Evolutionary conservation across 2,329 filamentous ascomycete genomes (phyloP).

Genomic region (Aspergillus hiratsukae): DNA sequence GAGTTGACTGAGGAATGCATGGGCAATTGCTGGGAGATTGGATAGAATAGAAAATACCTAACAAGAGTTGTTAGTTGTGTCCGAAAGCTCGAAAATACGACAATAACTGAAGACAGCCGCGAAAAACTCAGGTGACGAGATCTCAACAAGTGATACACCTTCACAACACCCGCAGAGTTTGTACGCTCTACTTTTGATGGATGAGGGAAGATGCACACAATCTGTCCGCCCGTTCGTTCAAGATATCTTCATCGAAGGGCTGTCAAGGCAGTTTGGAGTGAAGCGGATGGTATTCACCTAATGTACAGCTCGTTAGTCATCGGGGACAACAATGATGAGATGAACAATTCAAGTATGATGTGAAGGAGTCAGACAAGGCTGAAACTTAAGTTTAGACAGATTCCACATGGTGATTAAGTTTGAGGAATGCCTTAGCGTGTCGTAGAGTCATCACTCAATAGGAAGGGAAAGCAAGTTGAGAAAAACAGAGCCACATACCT

Average conservation of each 20-base stretch:
- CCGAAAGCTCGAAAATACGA: conserved; percentile 13
- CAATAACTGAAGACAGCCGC: conserved; percentile 24
- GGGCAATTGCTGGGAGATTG: conserved; percentile 11
- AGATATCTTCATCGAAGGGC: conserved; percentile 53
- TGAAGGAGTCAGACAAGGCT: conserved; percentile 60
- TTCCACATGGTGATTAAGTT: conserved; percentile 62
- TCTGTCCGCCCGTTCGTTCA: conserved; percentile 69
- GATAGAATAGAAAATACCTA: conserved; percentile 23
- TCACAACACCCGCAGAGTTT: conserved; percentile 57
- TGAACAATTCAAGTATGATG: conserved; percentile 14
- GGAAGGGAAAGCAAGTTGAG: conserved; percentile 9
- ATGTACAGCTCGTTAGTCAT: conserved; percentile 27
- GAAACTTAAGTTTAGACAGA: conserved; percentile 60
- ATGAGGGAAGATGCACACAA: conserved; percentile 49
- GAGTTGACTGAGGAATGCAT: conserved; percentile 31
- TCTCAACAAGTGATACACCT: conserved; percentile 62
- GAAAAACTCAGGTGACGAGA: conserved; percentile 58
- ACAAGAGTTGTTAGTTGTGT: conserved; percentile 17
- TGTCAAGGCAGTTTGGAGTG: conserved; percentile 14
- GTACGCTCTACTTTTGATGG: conserved; percentile 57
- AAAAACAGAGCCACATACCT: conserved; percentile 37
- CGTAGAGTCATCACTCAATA: conserved; percentile 57
- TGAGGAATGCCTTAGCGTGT: conserved; percentile 67
- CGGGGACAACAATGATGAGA: conserved; percentile 14
- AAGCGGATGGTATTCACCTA: conserved; percentile 30